A percentile compares a stretch with the other conserved stretches of the same genome.
Evolutionary conservation across 495 filamentous ascomycete species (phyloP).

Genomic region (Aspergillus olivimuriae): DNA sequence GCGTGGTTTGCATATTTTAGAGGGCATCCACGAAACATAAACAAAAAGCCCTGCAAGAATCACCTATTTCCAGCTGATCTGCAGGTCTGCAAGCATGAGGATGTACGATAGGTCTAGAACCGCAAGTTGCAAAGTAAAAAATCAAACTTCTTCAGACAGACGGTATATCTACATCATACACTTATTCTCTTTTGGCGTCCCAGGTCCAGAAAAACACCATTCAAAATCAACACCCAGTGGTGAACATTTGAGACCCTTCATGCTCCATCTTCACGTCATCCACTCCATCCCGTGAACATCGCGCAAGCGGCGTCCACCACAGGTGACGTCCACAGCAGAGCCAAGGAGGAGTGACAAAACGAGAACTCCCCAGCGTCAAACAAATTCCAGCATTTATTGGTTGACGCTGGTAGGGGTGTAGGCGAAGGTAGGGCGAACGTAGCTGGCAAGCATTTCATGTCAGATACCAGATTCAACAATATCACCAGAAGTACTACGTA

Average conservation of each 20-base stretch:
- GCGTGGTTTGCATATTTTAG: too few relatives aligned
- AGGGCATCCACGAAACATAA: too few relatives aligned
- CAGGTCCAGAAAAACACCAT: neutral
- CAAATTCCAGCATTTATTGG: constrained; percentile 19
- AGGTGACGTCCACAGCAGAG: neutral
- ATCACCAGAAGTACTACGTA: constrained; percentile 37
- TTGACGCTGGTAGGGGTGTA: constrained; percentile 37
- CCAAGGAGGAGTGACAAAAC: neutral
- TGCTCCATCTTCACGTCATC: too few relatives aligned
- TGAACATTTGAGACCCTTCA: neutral
- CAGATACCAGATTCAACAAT: neutral
- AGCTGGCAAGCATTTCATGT: constrained; percentile 23
- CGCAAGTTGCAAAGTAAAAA: constrained; percentile 24
- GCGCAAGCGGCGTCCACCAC: too few relatives aligned
- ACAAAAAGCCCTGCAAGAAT: too few relatives aligned
- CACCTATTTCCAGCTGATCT: too few relatives aligned
- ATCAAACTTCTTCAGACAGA: constrained; percentile 19
- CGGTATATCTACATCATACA: constrained; percentile 40
- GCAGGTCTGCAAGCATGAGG: too few relatives aligned
- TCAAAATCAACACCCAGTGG: neutral
- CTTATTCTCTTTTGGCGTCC: constrained; percentile 1
- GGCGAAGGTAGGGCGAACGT: constrained; percentile 41
- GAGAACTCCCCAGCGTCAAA: constrained; percentile 4
- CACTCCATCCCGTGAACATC: too few relatives aligned
- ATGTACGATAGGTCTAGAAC: too few relatives aligned